Base-by-base conservation (phyloP, 2,329 filamentous ascomycete species). In the Microcyclosporella mali region DNA sequence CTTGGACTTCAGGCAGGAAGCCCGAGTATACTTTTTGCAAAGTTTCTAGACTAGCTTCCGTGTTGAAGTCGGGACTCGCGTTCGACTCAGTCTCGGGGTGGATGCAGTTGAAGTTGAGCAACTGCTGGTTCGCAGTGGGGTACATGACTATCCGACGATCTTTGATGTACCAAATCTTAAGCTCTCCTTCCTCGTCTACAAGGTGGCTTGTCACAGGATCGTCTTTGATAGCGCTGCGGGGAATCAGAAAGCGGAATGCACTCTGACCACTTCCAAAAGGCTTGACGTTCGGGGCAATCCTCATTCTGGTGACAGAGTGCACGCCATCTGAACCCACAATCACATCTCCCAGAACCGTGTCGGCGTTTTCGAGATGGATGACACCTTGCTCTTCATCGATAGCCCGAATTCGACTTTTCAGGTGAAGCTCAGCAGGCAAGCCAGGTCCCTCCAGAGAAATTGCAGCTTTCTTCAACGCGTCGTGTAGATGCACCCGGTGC, bases 231-330 rank as follows among this genome's bases (percentile, higher is more conserved):
- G 63, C 65, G 11, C 75, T 69, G 1, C 68, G 66, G 0, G 69
- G 63, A 0, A 81, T 66, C 4, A 79, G 56, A 58, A 79, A 81
- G 6, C 77, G 68, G 55, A 78, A 81, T 1, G 76, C 75, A 33
- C 70, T 75, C 55, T 78, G 77, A 2, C 76, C 77, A 2, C 70
- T 51, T 37, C 53, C 50, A 15, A 53, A 58, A 2, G 60, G 58
- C 37, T 50, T 50, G 37, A 45, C 38, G 16, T 58, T 45, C 10
- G 55, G 45, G 3, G 52, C 49, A 14, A 62, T 53, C 12, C 42
- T 31, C 12, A 42, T 47, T 12, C 55, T 49, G 11, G 54, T 48
- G 3, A 39, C 34, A 4, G 59, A 60, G 33, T 59, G 58, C 0
- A 62, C 53, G 6, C 62, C 62, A 42, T 64, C 61, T 6, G 61